Evolutionary conservation across 2,329 filamentous ascomycete species (phyloP).

Genomic region (Aureobasidium sp.): DNA sequence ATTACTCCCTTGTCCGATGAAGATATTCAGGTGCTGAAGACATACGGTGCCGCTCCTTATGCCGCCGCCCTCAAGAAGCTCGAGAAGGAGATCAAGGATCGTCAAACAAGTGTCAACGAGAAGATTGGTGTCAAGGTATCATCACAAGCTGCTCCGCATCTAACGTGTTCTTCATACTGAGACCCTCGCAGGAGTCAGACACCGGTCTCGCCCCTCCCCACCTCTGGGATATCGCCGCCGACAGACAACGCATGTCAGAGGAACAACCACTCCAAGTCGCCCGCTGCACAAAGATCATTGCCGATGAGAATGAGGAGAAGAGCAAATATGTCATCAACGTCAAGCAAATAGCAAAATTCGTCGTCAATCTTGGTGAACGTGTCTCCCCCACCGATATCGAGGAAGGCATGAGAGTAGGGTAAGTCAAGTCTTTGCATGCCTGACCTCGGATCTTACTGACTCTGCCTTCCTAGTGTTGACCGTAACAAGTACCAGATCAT

Average conservation of each 20-base stretch:
- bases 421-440: slow-evolving; percentile 27
- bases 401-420: slow-evolving; percentile 95
- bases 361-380: slow-evolving; percentile 92
- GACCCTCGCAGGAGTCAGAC: slow-evolving; percentile 71
- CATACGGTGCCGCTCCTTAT: slow-evolving; percentile 89
- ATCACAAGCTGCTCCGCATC: background rate
- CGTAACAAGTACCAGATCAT: slow-evolving; percentile 99
- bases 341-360: slow-evolving; percentile 99
- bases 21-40: slow-evolving; percentile 98
- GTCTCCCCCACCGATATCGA: slow-evolving; percentile 98
- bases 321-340: slow-evolving; percentile 99
- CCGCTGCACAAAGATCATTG: slow-evolving; percentile 97
- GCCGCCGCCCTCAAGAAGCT: slow-evolving; percentile 91
- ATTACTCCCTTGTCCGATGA: slow-evolving; percentile 95
- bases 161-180: slow-evolving; percentile 12
- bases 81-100: slow-evolving; percentile 99
- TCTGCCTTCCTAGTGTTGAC: slow-evolving; percentile 57
- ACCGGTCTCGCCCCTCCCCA: slow-evolving; percentile 96
- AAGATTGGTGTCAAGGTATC: slow-evolving; percentile 83
- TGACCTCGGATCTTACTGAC: background rate
- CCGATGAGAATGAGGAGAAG: slow-evolving; percentile 95
- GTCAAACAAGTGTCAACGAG: slow-evolving; percentile 95
- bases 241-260: slow-evolving; percentile 96
- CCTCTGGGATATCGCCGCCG: slow-evolving; percentile 96
- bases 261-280: slow-evolving; percentile 97